Percentiles rank a stretch among this genome's conserved stretches.
Conservation (phyloP, 192 early-diverging fungal genomes). For the Umbelopsis sp. region DNA sequence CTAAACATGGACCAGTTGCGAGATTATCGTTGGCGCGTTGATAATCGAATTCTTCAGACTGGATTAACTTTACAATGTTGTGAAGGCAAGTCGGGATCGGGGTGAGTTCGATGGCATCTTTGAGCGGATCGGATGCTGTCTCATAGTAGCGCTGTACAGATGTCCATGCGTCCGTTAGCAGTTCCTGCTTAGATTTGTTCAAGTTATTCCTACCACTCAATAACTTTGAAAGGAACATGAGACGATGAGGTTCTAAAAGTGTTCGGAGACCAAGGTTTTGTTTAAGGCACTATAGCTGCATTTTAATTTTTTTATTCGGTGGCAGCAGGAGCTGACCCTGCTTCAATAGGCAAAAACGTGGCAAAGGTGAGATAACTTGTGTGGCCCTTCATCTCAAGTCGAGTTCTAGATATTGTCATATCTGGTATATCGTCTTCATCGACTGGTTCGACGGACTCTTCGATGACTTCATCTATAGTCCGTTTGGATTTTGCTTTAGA, state of each 20-base stretch:
- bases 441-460: slow-evolving; percentile 8
- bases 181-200: slow-evolving; percentile 35
- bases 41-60: slow-evolving; percentile 38
- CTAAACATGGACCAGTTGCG: slow-evolving; percentile 38
- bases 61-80: slow-evolving; percentile 37
- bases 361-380: slow-evolving; percentile 97
- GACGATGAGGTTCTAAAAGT: slow-evolving; percentile 4
- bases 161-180: slow-evolving; percentile 34
- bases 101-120: slow-evolving; percentile 40
- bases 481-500: slow-evolving; percentile 28
- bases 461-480: not conserved
- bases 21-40: slow-evolving; percentile 33
- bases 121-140: slow-evolving; percentile 38
- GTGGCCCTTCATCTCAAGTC: slow-evolving; percentile 73
- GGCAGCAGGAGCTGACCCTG: slow-evolving; percentile 6
- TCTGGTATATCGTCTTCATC: slow-evolving; percentile 22
- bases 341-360: slow-evolving; percentile 59
- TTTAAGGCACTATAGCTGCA: not conserved
- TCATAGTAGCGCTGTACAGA: slow-evolving; percentile 40
- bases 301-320: slow-evolving; percentile 10
- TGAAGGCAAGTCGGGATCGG: slow-evolving; percentile 34
- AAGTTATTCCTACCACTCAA: slow-evolving; percentile 36
- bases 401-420: slow-evolving; percentile 65
- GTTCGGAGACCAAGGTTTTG: not conserved
- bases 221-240: slow-evolving; percentile 41